Evolutionary conservation across 1,284 basidiomycete species (phyloP), one percentile per base, ranked within the genome.

Genomic region (Puccinia hordei): DNA sequence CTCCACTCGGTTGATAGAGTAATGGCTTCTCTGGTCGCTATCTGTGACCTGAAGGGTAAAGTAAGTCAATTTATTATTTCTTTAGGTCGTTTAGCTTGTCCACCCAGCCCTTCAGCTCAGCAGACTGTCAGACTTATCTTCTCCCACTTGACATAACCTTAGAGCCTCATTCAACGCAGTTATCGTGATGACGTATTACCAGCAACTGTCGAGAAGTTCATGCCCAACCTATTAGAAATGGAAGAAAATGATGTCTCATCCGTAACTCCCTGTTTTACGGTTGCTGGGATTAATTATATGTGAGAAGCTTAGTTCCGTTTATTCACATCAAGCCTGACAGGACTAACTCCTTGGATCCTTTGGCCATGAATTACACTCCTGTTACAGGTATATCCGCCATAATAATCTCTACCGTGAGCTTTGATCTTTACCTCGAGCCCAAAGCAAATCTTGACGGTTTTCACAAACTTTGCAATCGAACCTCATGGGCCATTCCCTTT

Each of bases 131-230:
- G 9, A 55, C 24, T n/a, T 19, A 15, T 3, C 46, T 55, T 73
- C 33, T 73, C 30, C 24, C n/a, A 30, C 53, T 51, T 27, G 30
- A 73, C 6, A 8, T n/a, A 3, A 41, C 41, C 35, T 27, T n/a
- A 99, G 87, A 94, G 95, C 41, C 90, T 99, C 80, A 99, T 99
- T 83, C 96, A 98, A 86, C 89, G 96, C n/a, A 93, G 93, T 0
- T 99, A 99, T 87, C 90, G 95, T 75, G 97, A 99, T 86, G 97
- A 99, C 87, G 93, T 99, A 0, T 90, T 94, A 0, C 84, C 93
- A 0, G 90, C 93, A 0, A 92, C 92, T 81, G 91, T 99, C 82
- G 96, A 99, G 85, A 90, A 92, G 71, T 99, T 99, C 86, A 89
- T 99, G 59, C 97, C 97, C 0, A 90, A 98, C 53, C 88, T 98